Conservation (phyloP, 139 green algal species). For the Monoraphidium neglectum region DNA sequence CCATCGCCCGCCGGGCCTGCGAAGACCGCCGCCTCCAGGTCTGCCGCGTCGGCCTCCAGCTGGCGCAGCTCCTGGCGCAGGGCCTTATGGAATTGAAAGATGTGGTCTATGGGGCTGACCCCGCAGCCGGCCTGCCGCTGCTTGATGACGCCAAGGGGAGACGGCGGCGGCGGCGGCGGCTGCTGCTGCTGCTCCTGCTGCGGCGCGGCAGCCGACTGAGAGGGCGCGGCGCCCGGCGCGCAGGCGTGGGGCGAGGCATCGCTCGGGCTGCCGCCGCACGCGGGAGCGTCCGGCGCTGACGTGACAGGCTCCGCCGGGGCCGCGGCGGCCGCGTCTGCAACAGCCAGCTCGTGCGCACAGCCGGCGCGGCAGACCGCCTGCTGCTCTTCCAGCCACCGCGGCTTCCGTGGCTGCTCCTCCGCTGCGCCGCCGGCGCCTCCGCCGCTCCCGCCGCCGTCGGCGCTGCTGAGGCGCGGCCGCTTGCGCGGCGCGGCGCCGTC, state of each 20-base stretch:
- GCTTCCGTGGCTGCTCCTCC: not conserved
- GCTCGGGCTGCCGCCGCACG: no score
- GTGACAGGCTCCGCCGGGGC: not conserved
- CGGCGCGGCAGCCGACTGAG: not conserved
- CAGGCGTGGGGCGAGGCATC: no score
- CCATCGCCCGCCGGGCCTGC: constrained; percentile 4
- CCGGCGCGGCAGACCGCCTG: not conserved
- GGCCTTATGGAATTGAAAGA: constrained; percentile 93
- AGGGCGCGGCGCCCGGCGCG: not conserved
- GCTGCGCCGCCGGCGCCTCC: constrained; percentile 1
- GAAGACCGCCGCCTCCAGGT: constrained; percentile 45
- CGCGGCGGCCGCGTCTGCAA: not conserved
- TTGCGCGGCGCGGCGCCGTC: constrained; percentile 10
- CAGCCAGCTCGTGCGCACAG: constrained; percentile 10
- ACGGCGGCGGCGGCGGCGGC: not conserved
- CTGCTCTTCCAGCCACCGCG: not conserved
- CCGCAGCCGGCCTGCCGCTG: not conserved
- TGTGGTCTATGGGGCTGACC: constrained; percentile 94
- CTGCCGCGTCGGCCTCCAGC: constrained; percentile 76
- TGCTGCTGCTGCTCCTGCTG: constrained; percentile 4
- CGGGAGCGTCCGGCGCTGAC: no score
- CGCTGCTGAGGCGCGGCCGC: constrained; percentile 1
- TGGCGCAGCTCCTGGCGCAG: constrained; percentile 77
- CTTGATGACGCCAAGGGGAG: not conserved
- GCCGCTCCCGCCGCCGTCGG: not conserved